Evolutionary conservation across 2,329 filamentous ascomycete genomes (phyloP).

Genomic region (Epichloe bromicola): DNA sequence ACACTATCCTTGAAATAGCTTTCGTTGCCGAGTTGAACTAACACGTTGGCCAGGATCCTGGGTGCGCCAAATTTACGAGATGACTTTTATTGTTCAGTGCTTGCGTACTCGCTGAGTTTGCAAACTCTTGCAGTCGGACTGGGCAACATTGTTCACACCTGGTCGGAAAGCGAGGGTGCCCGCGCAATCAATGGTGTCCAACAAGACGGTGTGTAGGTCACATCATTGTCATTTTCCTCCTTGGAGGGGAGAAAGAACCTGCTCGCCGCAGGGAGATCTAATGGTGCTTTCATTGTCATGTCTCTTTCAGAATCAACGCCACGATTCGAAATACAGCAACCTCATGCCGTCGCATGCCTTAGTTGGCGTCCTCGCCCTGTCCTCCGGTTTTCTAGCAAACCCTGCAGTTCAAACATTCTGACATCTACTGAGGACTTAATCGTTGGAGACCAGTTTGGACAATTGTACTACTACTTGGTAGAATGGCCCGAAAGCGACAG

Average conservation of each 20-base stretch:
- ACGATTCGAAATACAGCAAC: constrained; percentile 64
- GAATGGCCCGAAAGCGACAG: constrained; percentile 66
- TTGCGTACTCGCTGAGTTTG: constrained; percentile 69
- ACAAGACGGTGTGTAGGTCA: constrained; percentile 42
- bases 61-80: constrained; percentile 83
- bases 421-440: constrained; percentile 71
- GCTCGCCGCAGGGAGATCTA: constrained; percentile 70
- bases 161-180: constrained; percentile 67
- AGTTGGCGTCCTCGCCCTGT: constrained; percentile 60
- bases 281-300: constrained; percentile 65
- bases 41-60: constrained; percentile 45
- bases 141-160: constrained; percentile 67
- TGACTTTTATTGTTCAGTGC: constrained; percentile 86
- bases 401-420: constrained; percentile 29
- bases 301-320: constrained; percentile 57
- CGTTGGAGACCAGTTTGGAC: constrained; percentile 72
- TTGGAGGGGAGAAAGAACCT: constrained; percentile 61
- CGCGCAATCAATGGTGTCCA: constrained; percentile 26
- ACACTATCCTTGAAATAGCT: neutral
- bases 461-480: constrained; percentile 76
- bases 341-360: constrained; percentile 62
- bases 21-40: neutral
- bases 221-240: constrained; percentile 85
- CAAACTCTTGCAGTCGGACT: constrained; percentile 76
- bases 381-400: constrained; percentile 37